A percentile compares a stretch with the other conserved stretches of the same genome.
These are phyloP conservation scores for Aegilops bicornis DNA, from an alignment of 176 grass and related monocot species.

Conservation along the genomic window DNA sequence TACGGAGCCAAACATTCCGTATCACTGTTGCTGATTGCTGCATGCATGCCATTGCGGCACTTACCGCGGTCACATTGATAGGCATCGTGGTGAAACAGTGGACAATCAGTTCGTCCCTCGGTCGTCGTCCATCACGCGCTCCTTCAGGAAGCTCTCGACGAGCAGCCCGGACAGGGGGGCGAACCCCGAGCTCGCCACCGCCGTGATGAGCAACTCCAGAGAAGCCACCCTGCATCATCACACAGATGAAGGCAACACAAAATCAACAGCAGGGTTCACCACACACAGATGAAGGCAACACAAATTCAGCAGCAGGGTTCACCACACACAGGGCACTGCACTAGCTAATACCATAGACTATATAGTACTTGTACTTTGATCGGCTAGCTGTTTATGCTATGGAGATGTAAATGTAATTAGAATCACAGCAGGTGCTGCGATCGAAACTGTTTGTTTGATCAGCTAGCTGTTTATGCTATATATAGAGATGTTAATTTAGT, in stretches of 20 bases:
- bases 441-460: too few species aligned
- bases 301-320: too few species aligned
- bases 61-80: neutral
- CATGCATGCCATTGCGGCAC: neutral
- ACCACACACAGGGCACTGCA: too few species aligned
- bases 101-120: neutral
- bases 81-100: slow-evolving; percentile 11
- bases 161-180: neutral
- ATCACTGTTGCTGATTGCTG: neutral
- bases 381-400: too few species aligned
- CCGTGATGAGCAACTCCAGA: neutral
- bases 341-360: too few species aligned
- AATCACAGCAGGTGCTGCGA: too few species aligned
- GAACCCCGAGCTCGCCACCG: neutral
- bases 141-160: neutral
- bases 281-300: too few species aligned
- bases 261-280: too few species aligned
- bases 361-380: too few species aligned
- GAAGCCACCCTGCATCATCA: neutral
- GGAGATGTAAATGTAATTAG: too few species aligned
- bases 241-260: neutral
- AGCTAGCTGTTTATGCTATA: too few species aligned
- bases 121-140: neutral
- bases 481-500: too few species aligned
- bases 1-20: neutral